Base-by-base conservation (phyloP, 2,329 filamentous ascomycete genomes). In the Venturia carpophila region DNA sequence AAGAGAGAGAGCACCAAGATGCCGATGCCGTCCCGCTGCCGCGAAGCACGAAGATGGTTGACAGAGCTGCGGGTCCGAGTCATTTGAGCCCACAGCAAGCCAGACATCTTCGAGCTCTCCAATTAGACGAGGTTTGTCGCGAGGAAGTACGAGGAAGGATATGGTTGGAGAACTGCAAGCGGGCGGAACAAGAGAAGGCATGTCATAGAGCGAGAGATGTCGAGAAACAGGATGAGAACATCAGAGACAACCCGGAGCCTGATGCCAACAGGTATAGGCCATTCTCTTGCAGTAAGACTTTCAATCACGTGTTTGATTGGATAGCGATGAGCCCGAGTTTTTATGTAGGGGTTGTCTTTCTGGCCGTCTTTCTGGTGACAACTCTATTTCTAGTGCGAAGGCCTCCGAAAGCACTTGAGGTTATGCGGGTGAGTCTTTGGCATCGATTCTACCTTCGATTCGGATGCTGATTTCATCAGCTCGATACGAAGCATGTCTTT, bases 201-300 rank as follows among this genome's bases (percentile, higher is more conserved):
- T 13, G 21, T 7, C 15, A 58, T 24, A 19, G 37, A 11, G 27
- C 27, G 7, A 19, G 52, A 34, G 52, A 58, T 58, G 30, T 58
- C 30, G 52, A 58, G 30, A 34, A 37, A 37, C 52, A 58, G 5
- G 30, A 58, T 37, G 27, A 19, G 19, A 27, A 19, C 5, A 3
- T 17, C 17, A 37, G 19, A 15, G 52, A 58, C 30, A 37, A 6
- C 9, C 27, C 52, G 27, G 47, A 52, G 21, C 21, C n/a, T 24
- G 47, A 52, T 27, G 21, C 47, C 24, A 52, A 52, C 47, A 52
- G 47, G 47, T 52, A 52, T 21, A 30, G 52, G 19, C 52, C 52
- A 37, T 58, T 58, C n/a, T 19, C 30, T 39, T 13, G 30, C 27
- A 58, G 52, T 13, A 58, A 58, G 13, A 58, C 52, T 21, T n/a